phyloP scores from a whole-genome alignment of 257 asterid species.

The Scutellaria minor region DNA sequence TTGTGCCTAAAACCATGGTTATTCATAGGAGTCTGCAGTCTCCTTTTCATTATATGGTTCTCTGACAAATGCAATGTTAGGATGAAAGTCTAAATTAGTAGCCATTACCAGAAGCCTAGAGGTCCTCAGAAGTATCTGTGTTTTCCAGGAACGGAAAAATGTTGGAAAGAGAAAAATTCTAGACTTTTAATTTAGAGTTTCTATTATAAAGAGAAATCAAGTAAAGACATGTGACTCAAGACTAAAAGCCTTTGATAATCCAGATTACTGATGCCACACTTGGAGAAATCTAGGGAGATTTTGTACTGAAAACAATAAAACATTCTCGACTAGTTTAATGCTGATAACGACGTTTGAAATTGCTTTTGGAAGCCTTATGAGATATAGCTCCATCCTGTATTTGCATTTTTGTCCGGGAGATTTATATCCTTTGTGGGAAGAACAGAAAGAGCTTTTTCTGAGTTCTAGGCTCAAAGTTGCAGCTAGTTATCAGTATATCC shows the following conservation, averaged over 20 bases:
- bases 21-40: not conserved
- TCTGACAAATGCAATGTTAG: not conserved
- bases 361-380: not conserved
- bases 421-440: not conserved
- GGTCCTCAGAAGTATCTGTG: not conserved
- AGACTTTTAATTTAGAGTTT: not conserved
- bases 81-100: not conserved
- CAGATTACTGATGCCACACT: conserved; percentile 1
- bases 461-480: not conserved
- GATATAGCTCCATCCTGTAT: conserved; percentile 1
- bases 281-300: too few relatives aligned
- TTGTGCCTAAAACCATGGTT: too few relatives aligned
- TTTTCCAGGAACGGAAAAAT: not conserved
- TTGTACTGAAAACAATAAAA: not conserved
- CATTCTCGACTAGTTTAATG: conserved; percentile 1
- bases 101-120: conserved; percentile 1
- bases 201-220: too few relatives aligned
- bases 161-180: not conserved
- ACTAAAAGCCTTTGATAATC: not conserved
- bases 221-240: not conserved
- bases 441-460: not conserved
- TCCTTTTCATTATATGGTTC: not conserved
- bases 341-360: not conserved
- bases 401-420: not conserved
- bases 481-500: conserved; percentile 14